Conservation (phyloP, 345 rosid genomes). For the Tarenaya hassleriana region DNA sequence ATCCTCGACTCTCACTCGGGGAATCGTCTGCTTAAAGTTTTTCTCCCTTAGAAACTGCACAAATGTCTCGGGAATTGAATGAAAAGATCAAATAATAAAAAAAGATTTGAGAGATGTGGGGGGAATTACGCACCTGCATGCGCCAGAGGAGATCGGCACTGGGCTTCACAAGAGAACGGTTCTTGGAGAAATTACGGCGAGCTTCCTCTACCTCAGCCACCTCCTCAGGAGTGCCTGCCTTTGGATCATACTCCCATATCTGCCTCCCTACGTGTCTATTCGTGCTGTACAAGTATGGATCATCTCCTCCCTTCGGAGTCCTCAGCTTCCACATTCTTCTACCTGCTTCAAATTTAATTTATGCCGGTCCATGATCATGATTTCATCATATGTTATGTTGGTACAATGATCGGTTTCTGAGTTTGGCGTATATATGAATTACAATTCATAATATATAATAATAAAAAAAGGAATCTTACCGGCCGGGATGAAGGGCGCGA, state of each 20-base stretch:
- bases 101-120: too few relatives aligned
- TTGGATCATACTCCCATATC: conserved; percentile 30
- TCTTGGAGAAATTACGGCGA: conserved; percentile 2
- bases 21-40: conserved; percentile 39
- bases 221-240: conserved; percentile 28
- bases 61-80: too few relatives aligned
- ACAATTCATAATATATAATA: too few relatives aligned
- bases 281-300: conserved; percentile 26
- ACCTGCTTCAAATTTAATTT: too few relatives aligned
- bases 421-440: too few relatives aligned
- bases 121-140: too few relatives aligned
- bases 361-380: too few relatives aligned
- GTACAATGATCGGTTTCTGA: too few relatives aligned
- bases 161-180: background rate
- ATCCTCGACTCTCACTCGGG: conserved; percentile 31
- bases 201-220: conserved; percentile 20
- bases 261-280: conserved; percentile 29
- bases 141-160: conserved; percentile 16
- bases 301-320: conserved; percentile 23
- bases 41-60: conserved; percentile 44
- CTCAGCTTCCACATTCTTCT: conserved; percentile 42
- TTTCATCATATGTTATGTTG: too few relatives aligned
- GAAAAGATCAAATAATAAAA: too few relatives aligned
- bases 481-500: too few relatives aligned
- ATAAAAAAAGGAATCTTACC: too few relatives aligned